Base-by-base conservation (phyloP, 1,284 basidiomycete genomes). In the Apiotrichum gamsii region DNA sequence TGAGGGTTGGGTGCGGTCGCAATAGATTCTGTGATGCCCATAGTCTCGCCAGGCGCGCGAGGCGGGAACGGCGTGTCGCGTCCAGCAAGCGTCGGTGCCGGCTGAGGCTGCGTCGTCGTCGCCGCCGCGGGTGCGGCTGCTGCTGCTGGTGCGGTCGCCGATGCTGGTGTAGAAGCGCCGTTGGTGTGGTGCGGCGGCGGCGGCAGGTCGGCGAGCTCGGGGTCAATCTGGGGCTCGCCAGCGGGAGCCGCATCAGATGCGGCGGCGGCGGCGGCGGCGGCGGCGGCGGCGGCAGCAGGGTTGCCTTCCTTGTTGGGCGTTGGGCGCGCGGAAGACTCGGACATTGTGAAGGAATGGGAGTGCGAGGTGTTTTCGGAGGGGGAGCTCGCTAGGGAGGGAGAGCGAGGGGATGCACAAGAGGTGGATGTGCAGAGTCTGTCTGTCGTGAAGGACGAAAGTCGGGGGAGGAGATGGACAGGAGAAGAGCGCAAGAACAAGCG, bases 1-100 rank as follows among this genome's bases (percentile, higher is more conserved):
- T 64, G 52, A 6, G 68, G 68, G 45, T 64, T 61, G 10, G 68
- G 68, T 9, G 68, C 68, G 8, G 51, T 53, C 5, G 62, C 64
- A 19, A 70, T 70, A 2, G 59, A 60, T 44, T 67, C 64, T 16
- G 59, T 61, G 37, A 69, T 67, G 31, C 52, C 46, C 52, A 62
- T 61, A 10, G 59, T 44, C 32, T 54, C 55, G 9, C 54, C 57
- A 3, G 57, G 55, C 10, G 51, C 51, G 14, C 48, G 38, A 23
- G 24, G 45, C 14, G 45, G 45, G 38, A 47, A 53, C 20, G 43
- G 32, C 16, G 51, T 37, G 37, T 48, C 47, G 50, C 44, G 47
- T 6, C 6, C 8, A 28, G 25, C 8, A 6, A 28, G 11, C 8
- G 8, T 31, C 29, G 21, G 33, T 20, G 13, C 44, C 30, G 39